Percentiles rank a stretch among this genome's conserved stretches.
Conservation (phyloP, 2,329 filamentous ascomycete species). For the Penicillium decumbens region DNA sequence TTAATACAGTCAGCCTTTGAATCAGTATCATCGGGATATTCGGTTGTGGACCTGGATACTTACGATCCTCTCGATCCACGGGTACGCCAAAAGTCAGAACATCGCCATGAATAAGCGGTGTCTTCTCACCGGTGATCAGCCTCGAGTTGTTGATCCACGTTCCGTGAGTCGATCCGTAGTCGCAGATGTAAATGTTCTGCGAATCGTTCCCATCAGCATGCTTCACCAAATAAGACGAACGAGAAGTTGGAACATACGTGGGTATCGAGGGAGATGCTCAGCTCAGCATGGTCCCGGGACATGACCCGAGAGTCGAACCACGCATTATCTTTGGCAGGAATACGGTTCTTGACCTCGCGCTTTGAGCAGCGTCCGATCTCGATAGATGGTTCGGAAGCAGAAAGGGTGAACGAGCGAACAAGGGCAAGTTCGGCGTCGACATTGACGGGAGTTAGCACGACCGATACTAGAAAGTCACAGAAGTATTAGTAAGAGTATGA, state of each 20-base stretch:
- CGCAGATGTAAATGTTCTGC: slow-evolving; percentile 48
- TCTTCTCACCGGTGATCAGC: slow-evolving; percentile 37
- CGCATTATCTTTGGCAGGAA: slow-evolving; percentile 37
- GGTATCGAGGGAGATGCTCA: slow-evolving; percentile 26
- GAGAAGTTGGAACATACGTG: slow-evolving; percentile 21
- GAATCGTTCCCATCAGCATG: slow-evolving; percentile 11
- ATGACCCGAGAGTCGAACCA: slow-evolving; percentile 48
- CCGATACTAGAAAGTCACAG: background rate
- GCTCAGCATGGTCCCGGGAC: slow-evolving; percentile 44
- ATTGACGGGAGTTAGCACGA: slow-evolving; percentile 26
- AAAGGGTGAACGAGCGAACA: slow-evolving; percentile 33
- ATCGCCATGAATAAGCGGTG: slow-evolving; percentile 38
- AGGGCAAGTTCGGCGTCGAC: slow-evolving; percentile 24
- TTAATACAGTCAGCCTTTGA: slow-evolving; percentile 8
- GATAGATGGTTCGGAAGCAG: slow-evolving; percentile 23
- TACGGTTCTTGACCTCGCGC: slow-evolving; percentile 34
- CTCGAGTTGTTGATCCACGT: slow-evolving; percentile 52
- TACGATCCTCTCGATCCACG: slow-evolving; percentile 47
- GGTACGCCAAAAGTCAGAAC: slow-evolving; percentile 46
- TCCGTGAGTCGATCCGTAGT: slow-evolving; percentile 59
- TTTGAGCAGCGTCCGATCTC: slow-evolving; percentile 43
- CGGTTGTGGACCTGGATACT: background rate
- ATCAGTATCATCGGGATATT: background rate
- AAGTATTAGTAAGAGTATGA: background rate
- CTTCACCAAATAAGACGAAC: background rate